Base-by-base conservation (phyloP, 352 stramenopile species). In the Phytophthora multivora region DNA sequence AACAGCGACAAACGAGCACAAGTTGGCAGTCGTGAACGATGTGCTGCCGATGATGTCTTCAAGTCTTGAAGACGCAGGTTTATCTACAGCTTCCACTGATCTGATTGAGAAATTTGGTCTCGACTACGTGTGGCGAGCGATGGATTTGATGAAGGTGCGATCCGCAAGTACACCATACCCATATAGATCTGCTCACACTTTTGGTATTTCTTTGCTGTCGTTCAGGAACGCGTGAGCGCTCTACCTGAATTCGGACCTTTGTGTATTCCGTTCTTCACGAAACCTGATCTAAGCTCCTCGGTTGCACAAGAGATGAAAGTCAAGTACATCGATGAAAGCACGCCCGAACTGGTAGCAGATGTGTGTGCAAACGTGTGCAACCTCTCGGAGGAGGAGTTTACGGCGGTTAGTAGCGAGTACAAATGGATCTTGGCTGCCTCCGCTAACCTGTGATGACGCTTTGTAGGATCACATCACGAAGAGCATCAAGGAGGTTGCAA, bases 111-210 rank as follows among this genome's bases (percentile, higher is more conserved):
- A 77, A 47, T 91, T 88, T 50, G 83, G 80, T 38, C 51, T 81
- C 11, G 67, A 87, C 16, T 94, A 93, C 64, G 76, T 92, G 6
- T 93, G 81, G 82, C 63, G 65, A 26, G 75, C 85, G 3, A 89
- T 94, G 74, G 73, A 87, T 56, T 46, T 94, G 31, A 96, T 96
- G 87, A 94, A 94, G 71, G 82, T 90, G 48, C 13, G 38, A 15
- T 15, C 43, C 12, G 13, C 31, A 2, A 11, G 15, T 15, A 12
- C 48, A 11, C 11, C 8, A 21, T 45, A 21, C 25, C 5, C 33
- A 45, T 26, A 12, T 16, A 13, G 36, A n/a, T 45, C 35, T 56
- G 16, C 23, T 52, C 28, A 59, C 9, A 8, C 1, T 21, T 21
- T 15, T 15, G 51, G 36, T 30, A 12, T 33, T 26, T 48, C n/a